phyloP scores from a whole-genome alignment of 768 basidiomycete species.

The Bullera alba region DNA sequence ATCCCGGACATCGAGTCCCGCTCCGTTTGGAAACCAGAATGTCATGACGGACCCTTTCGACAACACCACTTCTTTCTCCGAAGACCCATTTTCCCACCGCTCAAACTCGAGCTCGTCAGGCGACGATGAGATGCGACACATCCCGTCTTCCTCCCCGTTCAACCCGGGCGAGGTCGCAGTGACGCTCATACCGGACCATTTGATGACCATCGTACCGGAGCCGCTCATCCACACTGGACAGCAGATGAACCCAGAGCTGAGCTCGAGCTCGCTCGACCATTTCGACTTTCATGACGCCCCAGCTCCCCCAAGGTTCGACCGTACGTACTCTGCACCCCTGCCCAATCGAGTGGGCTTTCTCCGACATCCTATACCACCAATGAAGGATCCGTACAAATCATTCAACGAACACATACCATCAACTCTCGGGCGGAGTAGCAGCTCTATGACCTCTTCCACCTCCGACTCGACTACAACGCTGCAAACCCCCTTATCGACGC shows the following conservation, averaged over 20 bases:
- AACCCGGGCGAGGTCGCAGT: background rate
- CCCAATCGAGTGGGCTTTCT: conserved; percentile 70
- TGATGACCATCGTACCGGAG: conserved; percentile 8
- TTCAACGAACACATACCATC: conserved; percentile 7
- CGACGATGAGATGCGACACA: conserved; percentile 5
- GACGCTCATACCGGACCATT: conserved; percentile 6
- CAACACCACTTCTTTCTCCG: conserved; percentile 13
- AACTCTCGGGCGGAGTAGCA: conserved; percentile 1
- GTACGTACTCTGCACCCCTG: conserved; percentile 73
- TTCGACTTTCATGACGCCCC: conserved; percentile 7
- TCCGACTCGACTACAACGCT: conserved; percentile 4
- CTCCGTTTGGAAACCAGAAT: background rate
- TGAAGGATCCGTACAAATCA: conserved; percentile 6
- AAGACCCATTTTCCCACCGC: conserved; percentile 12
- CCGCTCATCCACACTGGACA: conserved; percentile 11
- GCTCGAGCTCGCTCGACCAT: conserved; percentile 3
- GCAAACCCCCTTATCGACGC: conserved; percentile 37
- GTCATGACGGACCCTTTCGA: conserved; percentile 13
- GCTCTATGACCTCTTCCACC: conserved; percentile 5
- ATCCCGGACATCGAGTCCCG: background rate
- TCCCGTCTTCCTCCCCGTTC: background rate
- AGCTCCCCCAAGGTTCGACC: conserved; percentile 56
- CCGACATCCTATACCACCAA: conserved; percentile 54
- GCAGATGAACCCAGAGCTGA: conserved; percentile 16
- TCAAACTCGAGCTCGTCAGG: conserved; percentile 7